Evolutionary conservation across 164 flowering plant species (phyloP).

Genomic region (Kingdonia uniflora): DNA sequence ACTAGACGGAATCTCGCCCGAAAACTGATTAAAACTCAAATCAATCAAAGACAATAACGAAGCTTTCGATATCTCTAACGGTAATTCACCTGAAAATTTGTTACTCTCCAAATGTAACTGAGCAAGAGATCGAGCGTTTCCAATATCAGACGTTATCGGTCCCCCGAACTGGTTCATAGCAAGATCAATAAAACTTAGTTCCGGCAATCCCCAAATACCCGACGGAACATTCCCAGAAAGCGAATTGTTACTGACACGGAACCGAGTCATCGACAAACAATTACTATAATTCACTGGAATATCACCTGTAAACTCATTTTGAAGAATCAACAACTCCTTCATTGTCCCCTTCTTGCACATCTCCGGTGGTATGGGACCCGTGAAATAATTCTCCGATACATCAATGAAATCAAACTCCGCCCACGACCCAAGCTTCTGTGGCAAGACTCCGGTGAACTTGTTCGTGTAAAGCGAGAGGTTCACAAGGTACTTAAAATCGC

Average conservation of each 20-base stretch:
- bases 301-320: constrained; percentile 59
- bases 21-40: constrained; percentile 38
- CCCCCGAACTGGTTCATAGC: constrained; percentile 53
- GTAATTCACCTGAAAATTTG: constrained; percentile 47
- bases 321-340: constrained; percentile 44
- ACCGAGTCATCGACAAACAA: constrained; percentile 42
- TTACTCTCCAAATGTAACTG: constrained; percentile 30
- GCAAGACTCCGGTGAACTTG: constrained; percentile 55
- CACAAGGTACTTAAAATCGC: constrained; percentile 44
- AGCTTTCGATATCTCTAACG: constrained; percentile 45
- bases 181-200: constrained; percentile 41
- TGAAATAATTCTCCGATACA: constrained; percentile 51
- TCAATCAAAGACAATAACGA: constrained; percentile 27
- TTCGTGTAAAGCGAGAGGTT: constrained; percentile 66
- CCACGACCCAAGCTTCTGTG: constrained; percentile 72
- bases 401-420: constrained; percentile 69
- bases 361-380: constrained; percentile 83
- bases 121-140: constrained; percentile 30
- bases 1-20: constrained; percentile 39
- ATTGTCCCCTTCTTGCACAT: constrained; percentile 81
- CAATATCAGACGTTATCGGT: constrained; percentile 39
- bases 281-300: constrained; percentile 61
- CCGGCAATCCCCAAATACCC: constrained; percentile 76
- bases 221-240: constrained; percentile 64
- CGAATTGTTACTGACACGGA: constrained; percentile 59